Evolutionary conservation across 2,329 filamentous ascomycete species (phyloP).

Genomic region (Ciborinia camelliae): DNA sequence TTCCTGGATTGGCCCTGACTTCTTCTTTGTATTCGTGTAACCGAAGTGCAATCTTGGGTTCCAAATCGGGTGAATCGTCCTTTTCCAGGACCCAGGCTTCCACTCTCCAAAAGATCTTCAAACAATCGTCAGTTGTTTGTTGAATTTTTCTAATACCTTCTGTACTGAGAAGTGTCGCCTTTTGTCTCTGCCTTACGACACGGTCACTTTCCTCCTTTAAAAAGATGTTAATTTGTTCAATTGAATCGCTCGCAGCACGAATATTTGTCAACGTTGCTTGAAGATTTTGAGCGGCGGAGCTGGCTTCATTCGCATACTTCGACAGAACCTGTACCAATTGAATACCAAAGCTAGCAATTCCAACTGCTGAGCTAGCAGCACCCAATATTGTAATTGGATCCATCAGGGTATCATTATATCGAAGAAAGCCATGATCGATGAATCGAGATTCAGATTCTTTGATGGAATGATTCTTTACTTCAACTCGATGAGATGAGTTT

Average conservation of each 20-base stretch:
- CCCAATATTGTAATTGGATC: slow-evolving; percentile 13
- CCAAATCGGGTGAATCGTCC: not conserved
- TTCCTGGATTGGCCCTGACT: not conserved
- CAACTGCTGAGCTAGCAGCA: slow-evolving; percentile 14
- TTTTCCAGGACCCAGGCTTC: slow-evolving; percentile 2
- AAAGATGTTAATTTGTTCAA: not conserved
- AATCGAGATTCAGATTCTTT: too few relatives aligned
- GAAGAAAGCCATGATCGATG: not conserved
- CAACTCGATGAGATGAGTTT: too few relatives aligned
- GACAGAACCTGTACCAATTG: slow-evolving; percentile 6
- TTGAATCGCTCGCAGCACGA: not conserved
- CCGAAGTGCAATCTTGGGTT: not conserved
- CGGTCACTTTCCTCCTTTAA: slow-evolving; percentile 6
- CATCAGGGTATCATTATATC: not conserved
- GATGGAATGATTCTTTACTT: too few relatives aligned
- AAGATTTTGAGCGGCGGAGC: not conserved
- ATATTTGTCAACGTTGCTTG: not conserved
- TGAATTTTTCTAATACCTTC: not conserved
- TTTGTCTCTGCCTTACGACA: not conserved
- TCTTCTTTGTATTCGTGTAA: not conserved
- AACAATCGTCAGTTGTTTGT: not conserved
- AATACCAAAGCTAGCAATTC: slow-evolving; percentile 9
- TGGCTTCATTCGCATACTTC: not conserved
- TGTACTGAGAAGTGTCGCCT: not conserved
- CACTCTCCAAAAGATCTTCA: slow-evolving; percentile 9